Evolutionary conservation across 202 grass and related monocot species (phyloP).

Genomic region (Alloteropsis angusta): DNA sequence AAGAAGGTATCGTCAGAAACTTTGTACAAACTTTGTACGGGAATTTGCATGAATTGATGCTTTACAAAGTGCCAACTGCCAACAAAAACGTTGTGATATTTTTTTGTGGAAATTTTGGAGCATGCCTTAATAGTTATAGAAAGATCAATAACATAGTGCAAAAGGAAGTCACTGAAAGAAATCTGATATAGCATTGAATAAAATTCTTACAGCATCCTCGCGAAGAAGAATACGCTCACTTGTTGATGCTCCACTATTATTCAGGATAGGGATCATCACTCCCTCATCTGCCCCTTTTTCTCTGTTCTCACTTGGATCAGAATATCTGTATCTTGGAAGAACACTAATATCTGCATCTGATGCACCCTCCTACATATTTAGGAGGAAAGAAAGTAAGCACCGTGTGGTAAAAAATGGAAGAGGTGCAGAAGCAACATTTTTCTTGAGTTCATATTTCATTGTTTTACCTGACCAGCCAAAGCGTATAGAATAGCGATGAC

Average conservation of each 20-base stretch:
- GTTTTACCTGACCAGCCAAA: conserved; percentile 70
- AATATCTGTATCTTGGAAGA: conserved; percentile 86
- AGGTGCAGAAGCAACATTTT: background rate
- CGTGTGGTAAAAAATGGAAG: background rate
- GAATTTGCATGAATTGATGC: background rate
- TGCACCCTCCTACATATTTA: conserved; percentile 67
- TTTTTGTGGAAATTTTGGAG: background rate
- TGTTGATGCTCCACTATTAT: conserved; percentile 58
- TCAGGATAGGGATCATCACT: conserved; percentile 79
- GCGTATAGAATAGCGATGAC: conserved; percentile 90
- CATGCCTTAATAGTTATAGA: background rate
- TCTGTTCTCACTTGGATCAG: conserved; percentile 38
- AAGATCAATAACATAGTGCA: background rate
- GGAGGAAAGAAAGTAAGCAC: conserved; percentile 7
- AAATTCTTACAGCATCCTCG: conserved; percentile 76
- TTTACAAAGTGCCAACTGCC: background rate
- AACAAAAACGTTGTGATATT: background rate
- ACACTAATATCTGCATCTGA: conserved; percentile 77
- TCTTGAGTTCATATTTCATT: background rate
- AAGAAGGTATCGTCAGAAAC: background rate
- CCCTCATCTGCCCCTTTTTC: conserved; percentile 70
- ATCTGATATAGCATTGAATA: background rate
- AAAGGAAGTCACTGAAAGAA: background rate
- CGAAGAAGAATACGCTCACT: conserved; percentile 61
- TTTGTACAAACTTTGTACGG: too few species aligned